phyloP scores from a whole-genome alignment of 1,139 yeast species.

The Candida pseudoviswanathii region DNA sequence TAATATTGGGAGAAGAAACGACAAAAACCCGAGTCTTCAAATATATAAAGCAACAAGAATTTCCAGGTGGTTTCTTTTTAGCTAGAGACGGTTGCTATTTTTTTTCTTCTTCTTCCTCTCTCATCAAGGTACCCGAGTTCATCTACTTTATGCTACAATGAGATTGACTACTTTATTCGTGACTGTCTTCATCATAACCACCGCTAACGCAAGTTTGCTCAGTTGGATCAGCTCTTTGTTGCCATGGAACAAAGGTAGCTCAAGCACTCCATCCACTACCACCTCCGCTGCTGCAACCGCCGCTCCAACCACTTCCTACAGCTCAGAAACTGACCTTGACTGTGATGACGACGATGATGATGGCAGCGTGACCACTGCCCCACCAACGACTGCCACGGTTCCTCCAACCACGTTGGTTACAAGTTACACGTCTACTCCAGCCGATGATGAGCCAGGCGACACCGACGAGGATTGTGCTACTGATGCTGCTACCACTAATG shows the following conservation, averaged over 20 bases:
- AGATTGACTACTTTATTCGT: constrained; percentile 1
- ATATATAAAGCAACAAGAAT: not conserved
- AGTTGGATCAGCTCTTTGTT: not conserved
- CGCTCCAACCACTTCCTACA: not conserved
- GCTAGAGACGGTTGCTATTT: not conserved
- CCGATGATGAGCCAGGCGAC: not conserved
- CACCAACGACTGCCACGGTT: not conserved
- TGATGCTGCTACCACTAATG: not conserved
- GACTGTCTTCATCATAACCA: not conserved
- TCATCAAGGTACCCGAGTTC: not conserved
- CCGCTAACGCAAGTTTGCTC: not conserved
- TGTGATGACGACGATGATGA: not conserved
- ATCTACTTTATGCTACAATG: not conserved
- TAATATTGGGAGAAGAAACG: too few species aligned
- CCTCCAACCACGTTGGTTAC: constrained; percentile 3
- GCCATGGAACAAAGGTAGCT: not conserved
- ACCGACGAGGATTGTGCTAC: constrained; percentile 1
- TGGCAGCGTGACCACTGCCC: not conserved
- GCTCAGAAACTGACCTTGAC: not conserved
- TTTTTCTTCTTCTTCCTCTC: not conserved
- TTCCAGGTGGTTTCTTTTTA: not conserved
- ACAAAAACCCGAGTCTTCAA: not conserved
- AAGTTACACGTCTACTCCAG: not conserved
- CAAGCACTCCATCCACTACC: not conserved
- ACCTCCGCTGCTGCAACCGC: not conserved